Conservation (phyloP, 495 filamentous ascomycete species). For the Neurospora sp. region DNA sequence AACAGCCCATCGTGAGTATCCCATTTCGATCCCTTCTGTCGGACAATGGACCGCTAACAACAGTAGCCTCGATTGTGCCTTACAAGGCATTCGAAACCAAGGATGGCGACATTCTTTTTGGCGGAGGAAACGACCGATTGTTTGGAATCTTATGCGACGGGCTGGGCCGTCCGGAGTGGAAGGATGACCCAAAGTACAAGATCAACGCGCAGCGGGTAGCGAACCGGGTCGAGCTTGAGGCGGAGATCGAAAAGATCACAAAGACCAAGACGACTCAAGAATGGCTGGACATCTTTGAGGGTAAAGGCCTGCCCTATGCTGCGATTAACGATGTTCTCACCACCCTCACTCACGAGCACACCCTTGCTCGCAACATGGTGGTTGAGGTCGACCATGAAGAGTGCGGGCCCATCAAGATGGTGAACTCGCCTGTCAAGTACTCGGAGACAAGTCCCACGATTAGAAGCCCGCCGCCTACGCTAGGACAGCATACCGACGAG, state of each 20-base stretch:
- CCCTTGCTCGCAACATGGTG: slow-evolving; percentile 79
- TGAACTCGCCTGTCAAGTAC: slow-evolving; percentile 96
- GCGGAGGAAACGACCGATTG: slow-evolving; percentile 86
- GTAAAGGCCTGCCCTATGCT: slow-evolving; percentile 87
- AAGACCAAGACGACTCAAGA: slow-evolving; percentile 71
- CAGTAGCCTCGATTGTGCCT: slow-evolving; percentile 81
- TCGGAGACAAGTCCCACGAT: slow-evolving; percentile 72
- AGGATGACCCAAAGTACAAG: slow-evolving; percentile 59
- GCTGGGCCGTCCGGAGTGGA: slow-evolving; percentile 72
- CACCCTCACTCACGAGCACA: slow-evolving; percentile 78
- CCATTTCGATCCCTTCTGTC: background rate
- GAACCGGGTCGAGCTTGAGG: slow-evolving; percentile 66
- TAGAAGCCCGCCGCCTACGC: slow-evolving; percentile 66
- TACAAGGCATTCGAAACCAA: slow-evolving; percentile 87
- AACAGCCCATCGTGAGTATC: slow-evolving; percentile 79
- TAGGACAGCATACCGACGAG: slow-evolving; percentile 91
- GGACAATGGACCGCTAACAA: slow-evolving; percentile 8
- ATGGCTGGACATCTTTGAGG: slow-evolving; percentile 83
- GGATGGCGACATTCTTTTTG: slow-evolving; percentile 85
- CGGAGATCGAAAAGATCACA: slow-evolving; percentile 64
- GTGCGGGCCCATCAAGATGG: slow-evolving; percentile 78
- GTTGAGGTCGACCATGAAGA: slow-evolving; percentile 70
- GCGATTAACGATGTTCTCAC: slow-evolving; percentile 86
- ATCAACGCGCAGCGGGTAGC: slow-evolving; percentile 77
- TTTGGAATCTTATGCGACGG: slow-evolving; percentile 79